Base-by-base conservation (phyloP, 2,329 filamentous ascomycete species). In the Dothideomycetes sp. region DNA sequence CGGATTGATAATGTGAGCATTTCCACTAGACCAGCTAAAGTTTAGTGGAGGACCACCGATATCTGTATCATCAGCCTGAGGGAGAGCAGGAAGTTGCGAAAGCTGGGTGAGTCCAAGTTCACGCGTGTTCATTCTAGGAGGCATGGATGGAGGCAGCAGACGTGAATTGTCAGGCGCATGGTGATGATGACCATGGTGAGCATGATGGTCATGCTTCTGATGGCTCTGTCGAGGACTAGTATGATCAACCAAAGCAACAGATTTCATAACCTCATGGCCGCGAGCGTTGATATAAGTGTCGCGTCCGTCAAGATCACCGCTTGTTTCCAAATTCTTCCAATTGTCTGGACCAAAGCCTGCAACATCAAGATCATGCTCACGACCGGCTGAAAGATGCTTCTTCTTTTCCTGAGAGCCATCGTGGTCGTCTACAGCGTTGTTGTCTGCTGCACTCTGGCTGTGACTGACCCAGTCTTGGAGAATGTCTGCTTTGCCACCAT, bases 281-380 rank as follows among this genome's bases (percentile, higher is more conserved):
- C 71, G 67, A 44, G 73, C 64, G 47, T 80, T 69, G 15, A 82
- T 75, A 17, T 64, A 65, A 45, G 77, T 78, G 37, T 61, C 56
- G 44, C 51, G 48, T 10, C 53, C 45, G 3, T 49, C 52, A 24
- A 44, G 37, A 38, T 55, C 52, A 32, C 51, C 56, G 9, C 47
- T 48, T 19, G 52, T 49, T 19, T 59, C 57, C 3, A 66, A 45
- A n/a, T 60, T 56, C 12, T 59, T 59, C 77, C 88, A 84, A 40
- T 79, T 77, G 55, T 96, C 89, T 3, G 68, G 53, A 1, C 87
- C 87, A 42, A 79, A 75, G 0, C 89, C 88, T 38, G 79, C 78
- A 16, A 94, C 78, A 53, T 95, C 88, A 40, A 78, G 72, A 42
- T 75, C 70, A 54, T 88, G 82, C 22, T 72, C 36, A 17, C 34